Evolutionary conservation across 2,329 filamentous ascomycete species (phyloP).

Genomic region (Calonectria hawksworthii): DNA sequence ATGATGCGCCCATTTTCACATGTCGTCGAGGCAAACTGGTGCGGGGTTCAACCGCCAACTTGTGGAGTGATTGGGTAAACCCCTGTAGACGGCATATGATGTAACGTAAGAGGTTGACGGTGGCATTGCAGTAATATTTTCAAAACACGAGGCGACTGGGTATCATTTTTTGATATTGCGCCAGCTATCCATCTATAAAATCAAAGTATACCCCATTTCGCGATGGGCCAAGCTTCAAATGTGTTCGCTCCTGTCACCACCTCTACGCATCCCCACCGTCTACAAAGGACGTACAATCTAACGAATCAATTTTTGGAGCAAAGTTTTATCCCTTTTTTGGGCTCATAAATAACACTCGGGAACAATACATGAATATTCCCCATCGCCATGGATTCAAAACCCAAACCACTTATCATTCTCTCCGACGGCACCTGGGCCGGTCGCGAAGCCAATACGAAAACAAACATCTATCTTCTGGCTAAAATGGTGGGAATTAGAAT

Average conservation of each 20-base stretch:
- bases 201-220: neutral
- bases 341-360: too few species aligned
- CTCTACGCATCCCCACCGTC: neutral
- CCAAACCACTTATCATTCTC: slow-evolving; percentile 29
- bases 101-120: neutral
- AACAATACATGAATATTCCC: neutral
- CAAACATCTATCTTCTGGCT: slow-evolving; percentile 37
- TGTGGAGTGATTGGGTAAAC: neutral
- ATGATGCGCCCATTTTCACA: neutral
- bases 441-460: slow-evolving; percentile 30
- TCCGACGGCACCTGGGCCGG: slow-evolving; percentile 42
- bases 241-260: neutral
- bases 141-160: neutral
- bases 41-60: neutral
- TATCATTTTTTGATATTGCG: neutral
- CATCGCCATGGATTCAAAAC: neutral
- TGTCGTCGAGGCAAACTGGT: neutral
- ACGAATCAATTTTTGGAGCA: neutral
- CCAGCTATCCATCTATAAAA: neutral
- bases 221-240: neutral
- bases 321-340: neutral
- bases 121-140: neutral
- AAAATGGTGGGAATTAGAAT: slow-evolving; percentile 29
- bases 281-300: neutral
- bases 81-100: neutral